Evolutionary conservation across 208 protist species (phyloP).

Genomic region (Trichomonas gallinae): DNA sequence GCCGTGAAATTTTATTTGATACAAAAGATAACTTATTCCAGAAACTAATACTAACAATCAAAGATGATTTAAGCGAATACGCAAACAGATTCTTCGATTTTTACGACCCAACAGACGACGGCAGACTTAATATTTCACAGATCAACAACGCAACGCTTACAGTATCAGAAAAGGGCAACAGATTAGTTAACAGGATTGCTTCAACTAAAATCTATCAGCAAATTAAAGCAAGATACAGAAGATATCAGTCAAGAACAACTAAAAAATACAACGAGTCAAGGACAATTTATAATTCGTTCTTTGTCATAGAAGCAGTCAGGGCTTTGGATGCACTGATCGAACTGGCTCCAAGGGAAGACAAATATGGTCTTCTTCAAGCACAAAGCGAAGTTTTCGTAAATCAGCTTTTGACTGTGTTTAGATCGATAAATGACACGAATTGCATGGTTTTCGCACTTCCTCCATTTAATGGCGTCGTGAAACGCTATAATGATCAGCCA

Average conservation of each 20-base stretch:
- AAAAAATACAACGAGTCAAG: no score
- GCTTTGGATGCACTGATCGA: background rate
- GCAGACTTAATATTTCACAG: background rate
- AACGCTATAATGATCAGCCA: background rate
- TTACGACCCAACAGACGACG: background rate
- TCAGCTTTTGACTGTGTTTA: background rate
- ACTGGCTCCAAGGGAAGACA: background rate
- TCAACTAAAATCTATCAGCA: no score
- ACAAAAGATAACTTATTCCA: background rate
- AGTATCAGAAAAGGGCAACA: background rate
- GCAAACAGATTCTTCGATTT: background rate
- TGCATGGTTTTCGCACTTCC: background rate
- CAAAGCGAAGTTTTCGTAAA: background rate
- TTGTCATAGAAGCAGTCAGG: background rate
- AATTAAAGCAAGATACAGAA: no score
- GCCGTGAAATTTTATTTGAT: background rate
- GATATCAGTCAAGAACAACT: no score
- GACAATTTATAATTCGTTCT: background rate
- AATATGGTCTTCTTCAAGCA: background rate
- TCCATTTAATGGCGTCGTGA: background rate
- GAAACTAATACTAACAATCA: background rate
- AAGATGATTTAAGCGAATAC: background rate
- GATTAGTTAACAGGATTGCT: no score
- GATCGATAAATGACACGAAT: background rate
- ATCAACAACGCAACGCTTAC: background rate